Conservation (phyloP, 2,329 filamentous ascomycete genomes). For the Ophiostoma angusticollis region DNA sequence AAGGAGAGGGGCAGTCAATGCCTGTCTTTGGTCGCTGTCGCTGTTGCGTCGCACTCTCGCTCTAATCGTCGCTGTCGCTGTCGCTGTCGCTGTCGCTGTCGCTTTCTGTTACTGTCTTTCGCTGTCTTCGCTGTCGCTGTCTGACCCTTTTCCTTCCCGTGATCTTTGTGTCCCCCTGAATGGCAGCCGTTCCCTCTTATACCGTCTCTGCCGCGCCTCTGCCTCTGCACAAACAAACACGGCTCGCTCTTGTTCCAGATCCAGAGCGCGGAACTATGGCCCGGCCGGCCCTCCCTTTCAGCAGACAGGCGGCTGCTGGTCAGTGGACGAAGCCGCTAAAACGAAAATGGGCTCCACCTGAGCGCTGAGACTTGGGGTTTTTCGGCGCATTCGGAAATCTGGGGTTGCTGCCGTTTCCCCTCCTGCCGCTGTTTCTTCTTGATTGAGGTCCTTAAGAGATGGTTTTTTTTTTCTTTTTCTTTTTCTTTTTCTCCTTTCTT, state of each 20-base stretch:
- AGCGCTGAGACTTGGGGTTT: too few species aligned
- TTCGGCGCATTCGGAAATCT: too few species aligned
- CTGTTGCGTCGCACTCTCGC: neutral
- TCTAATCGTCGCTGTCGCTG: neutral
- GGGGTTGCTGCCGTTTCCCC: too few species aligned
- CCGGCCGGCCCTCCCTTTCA: constrained; percentile 13
- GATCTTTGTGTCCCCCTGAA: neutral
- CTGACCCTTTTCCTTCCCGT: neutral
- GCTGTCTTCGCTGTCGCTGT: neutral
- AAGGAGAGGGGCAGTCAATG: too few species aligned
- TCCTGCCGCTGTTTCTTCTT: constrained; percentile 3
- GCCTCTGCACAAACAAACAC: neutral
- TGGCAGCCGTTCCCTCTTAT: neutral
- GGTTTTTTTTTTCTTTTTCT: neutral
- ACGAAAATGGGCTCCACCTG: too few species aligned
- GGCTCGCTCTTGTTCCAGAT: constrained; percentile 10
- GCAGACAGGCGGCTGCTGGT: too few species aligned
- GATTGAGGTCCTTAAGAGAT: constrained; percentile 7
- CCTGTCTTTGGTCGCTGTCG: too few species aligned
- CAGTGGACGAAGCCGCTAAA: too few species aligned
- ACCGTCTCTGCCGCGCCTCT: neutral
- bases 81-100: neutral
- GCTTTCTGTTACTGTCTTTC: neutral
- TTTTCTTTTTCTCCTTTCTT: neutral
- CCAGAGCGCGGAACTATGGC: constrained; percentile 10